Evolutionary conservation across 495 filamentous ascomycete species (phyloP).

Genomic region (Lindgomyces ingoldianus): DNA sequence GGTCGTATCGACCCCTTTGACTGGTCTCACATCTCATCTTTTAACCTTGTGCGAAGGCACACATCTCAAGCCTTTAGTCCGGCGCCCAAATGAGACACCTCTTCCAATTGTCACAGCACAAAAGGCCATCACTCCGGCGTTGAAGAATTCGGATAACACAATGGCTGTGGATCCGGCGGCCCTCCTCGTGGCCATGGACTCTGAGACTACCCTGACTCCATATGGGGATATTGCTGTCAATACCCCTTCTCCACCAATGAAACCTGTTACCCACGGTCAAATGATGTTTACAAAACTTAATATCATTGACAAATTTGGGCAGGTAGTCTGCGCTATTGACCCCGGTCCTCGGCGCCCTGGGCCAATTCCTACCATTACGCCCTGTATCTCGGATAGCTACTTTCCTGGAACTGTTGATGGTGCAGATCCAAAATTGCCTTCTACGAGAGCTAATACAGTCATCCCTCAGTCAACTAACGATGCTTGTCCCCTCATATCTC

Average conservation of each 20-base stretch:
- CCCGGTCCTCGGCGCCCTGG: neutral
- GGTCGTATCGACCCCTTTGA: neutral
- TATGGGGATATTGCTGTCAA: neutral
- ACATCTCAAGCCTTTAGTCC: neutral
- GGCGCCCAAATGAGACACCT: neutral
- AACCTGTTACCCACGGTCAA: conserved; percentile 15
- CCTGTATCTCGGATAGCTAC: neutral
- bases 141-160: neutral
- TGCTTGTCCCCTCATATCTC: neutral
- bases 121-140: neutral
- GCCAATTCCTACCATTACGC: neutral
- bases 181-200: too few relatives aligned
- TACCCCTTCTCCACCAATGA: neutral
- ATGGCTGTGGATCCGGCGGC: neutral
- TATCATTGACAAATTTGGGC: conserved; percentile 55
- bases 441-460: neutral
- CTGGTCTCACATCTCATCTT: neutral
- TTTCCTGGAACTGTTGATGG: neutral
- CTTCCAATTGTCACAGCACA: neutral
- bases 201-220: neutral
- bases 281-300: conserved; percentile 47
- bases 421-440: neutral
- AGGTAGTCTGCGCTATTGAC: conserved; percentile 38
- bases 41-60: neutral
- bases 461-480: neutral